Base-by-base conservation (phyloP, 176 grass and related monocot genomes). In the Canna indica region DNA sequence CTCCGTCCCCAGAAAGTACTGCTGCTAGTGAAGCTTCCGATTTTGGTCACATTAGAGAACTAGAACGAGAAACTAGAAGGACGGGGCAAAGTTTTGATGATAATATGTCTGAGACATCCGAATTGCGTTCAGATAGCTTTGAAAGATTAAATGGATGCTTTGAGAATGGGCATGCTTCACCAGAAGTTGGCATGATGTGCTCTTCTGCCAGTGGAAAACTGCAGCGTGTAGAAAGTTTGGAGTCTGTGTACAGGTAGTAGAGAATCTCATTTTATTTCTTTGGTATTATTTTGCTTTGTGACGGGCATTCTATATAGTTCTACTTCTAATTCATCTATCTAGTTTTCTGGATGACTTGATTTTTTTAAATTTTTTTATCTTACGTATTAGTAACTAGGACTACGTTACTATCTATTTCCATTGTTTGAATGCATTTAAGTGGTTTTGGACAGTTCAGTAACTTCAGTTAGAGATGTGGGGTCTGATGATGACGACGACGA, bases 401-500 rank as follows among this genome's bases (percentile, higher is more conserved):
- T 3, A 60, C 3, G 26, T 26, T 15, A 30, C n/a, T 59, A 60
- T 60, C 27, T 10, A 0, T 60, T 24, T 66, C 14, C 20, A 38
- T 42, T 73, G 71, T 59, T 73, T 59, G 54, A 69, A 34, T 81
- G 34, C 36, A 61, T 72, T 63, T 31, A 65, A 34, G 34, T 82
- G 72, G 47, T 79, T 75, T 68, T 77, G 73, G 88, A 90, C 86
- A 97, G 89, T 90, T 92, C 81, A 81, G 75, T 82, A 84, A 97
- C 86, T 90, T 92, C 81, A 81, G 75, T 82, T 74, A 97, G 83
- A 90, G 82, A 73, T 81, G 60, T 34, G 36, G 82, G 77, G 57
- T 97, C 86, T 67, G 89, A 97, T 84, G 86, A 93, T 53, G 94
- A 93, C 32, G 86, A 97, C 30, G 83, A 84, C 42, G 81, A 97